A percentile compares a stretch with the other conserved stretches of the same genome.
These are phyloP conservation scores for Hypoxylon lienhwacheense DNA, from an alignment of 495 filamentous ascomycete species.

Conservation along the genomic window DNA sequence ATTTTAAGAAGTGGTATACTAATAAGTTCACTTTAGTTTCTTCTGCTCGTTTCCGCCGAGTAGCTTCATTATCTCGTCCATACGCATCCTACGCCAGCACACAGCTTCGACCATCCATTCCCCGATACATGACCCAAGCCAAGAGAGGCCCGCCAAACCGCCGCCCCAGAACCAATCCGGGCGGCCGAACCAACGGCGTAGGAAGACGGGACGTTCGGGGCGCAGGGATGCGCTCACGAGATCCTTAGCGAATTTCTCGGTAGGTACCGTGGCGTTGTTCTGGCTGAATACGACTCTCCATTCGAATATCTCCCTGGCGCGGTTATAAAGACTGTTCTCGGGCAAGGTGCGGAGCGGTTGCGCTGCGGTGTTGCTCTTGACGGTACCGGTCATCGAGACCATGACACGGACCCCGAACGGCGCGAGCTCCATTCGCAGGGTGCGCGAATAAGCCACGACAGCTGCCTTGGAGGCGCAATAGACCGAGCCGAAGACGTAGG, in stretches of 20 bases:
- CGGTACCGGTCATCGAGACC: slow-evolving; percentile 54
- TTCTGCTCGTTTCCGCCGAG: slow-evolving; percentile 32
- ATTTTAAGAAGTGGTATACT: background rate
- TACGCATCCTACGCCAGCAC: slow-evolving; percentile 43
- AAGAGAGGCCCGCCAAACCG: slow-evolving; percentile 39
- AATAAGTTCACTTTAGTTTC: slow-evolving; percentile 31
- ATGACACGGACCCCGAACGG: slow-evolving; percentile 59
- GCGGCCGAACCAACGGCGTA: slow-evolving; percentile 47
- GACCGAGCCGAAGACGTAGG: slow-evolving; percentile 51
- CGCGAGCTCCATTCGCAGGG: slow-evolving; percentile 56
- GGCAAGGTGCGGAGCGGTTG: slow-evolving; percentile 45
- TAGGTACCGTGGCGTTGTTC: slow-evolving; percentile 45
- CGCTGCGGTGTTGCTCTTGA: slow-evolving; percentile 50
- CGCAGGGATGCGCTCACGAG: slow-evolving; percentile 44
- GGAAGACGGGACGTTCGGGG: slow-evolving; percentile 38
- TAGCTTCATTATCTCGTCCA: slow-evolving; percentile 44
- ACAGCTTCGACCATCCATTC: slow-evolving; percentile 48
- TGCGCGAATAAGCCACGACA: slow-evolving; percentile 52
- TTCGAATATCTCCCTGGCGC: slow-evolving; percentile 46
- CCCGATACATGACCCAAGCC: slow-evolving; percentile 41
- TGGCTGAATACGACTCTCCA: slow-evolving; percentile 50
- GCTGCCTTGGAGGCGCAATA: slow-evolving; percentile 60
- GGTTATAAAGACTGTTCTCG: slow-evolving; percentile 45
- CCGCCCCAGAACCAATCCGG: slow-evolving; percentile 55
- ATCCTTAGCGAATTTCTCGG: slow-evolving; percentile 43